Base-by-base conservation (phyloP, 148 eudicot species). In the Cornus suecica region DNA sequence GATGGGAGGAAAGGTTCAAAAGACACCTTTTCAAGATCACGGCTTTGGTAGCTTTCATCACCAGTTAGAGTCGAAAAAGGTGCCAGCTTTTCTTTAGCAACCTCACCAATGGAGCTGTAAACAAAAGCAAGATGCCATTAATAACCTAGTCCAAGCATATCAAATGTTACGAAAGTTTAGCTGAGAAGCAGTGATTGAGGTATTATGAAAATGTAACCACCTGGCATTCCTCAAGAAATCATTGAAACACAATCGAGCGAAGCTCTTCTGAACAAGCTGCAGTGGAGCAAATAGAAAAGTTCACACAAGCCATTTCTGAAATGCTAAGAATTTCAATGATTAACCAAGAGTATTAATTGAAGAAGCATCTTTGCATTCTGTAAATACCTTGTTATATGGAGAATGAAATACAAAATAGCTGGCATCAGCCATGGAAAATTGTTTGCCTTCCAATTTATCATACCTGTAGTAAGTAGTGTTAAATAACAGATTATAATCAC, bases 221-320 rank as follows among this genome's bases (percentile, higher is more conserved):
- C 98, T 93, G 79, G 92, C 99, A 82, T 85, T 87, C 87, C 93
- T 90, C 84, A 77, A 66, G 77, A 85, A 91, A 72, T 96, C 99
- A 66, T 88, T 90, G 87, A 85, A 96, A 69, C 84, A 22, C 80
- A 96, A 81, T 67, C 99, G 84, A 34, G 97, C 90, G 74, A 93
- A 93, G 80, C 99, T 96, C 89, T 96, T 96, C 81, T 96, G 99
- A 68, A 96, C 99, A 85, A 96, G 99, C 99, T 96, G 98, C 86
- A 84, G 60, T 56, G 28, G 60, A 68, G 64, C 41, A 80, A 41
- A 73, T 58, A 75, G 67, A 76, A 78, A 74, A 37, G 65, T 26
- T 71, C 64, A 66, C 6, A 75, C 8, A 70, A 51, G 51, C 66
- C 52, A 64, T 34, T 34, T 32, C 45, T 29, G 1, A 41, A 65